These are phyloP conservation scores for Auxenochlorella pyrenoidosa DNA, from an alignment of 139 green algal species.

Conservation along the genomic window DNA sequence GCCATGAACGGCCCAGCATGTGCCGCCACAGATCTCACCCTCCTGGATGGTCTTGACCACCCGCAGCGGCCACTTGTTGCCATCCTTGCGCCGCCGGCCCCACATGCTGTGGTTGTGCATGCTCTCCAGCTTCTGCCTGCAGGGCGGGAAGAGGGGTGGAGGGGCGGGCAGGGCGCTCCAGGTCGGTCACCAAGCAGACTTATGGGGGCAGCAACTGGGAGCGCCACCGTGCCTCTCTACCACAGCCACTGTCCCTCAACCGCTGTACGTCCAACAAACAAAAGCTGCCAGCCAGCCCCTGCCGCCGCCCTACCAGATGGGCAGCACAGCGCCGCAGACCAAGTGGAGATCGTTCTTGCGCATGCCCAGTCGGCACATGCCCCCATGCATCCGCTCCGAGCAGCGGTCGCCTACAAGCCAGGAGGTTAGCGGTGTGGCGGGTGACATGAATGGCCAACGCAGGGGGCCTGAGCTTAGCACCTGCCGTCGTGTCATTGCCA, in stretches of 20 bases:
- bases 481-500: too few relatives aligned
- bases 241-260: too few relatives aligned
- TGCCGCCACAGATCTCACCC: background rate
- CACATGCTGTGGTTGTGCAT: constrained; percentile 12
- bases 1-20: too few relatives aligned
- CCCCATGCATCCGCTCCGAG: background rate
- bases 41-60: constrained; percentile 30
- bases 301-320: constrained; percentile 14
- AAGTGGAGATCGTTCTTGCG: constrained; percentile 32
- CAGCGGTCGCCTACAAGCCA: constrained; percentile 15
- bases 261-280: too few relatives aligned
- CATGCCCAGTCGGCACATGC: constrained; percentile 5
- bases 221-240: too few relatives aligned
- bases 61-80: constrained; percentile 31
- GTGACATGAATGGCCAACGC: background rate
- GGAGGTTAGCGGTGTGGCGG: background rate
- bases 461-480: background rate
- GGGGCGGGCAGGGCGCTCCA: background rate
- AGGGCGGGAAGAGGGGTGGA: background rate
- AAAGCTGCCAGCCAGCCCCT: too few relatives aligned
- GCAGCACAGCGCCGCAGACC: constrained; percentile 41
- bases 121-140: constrained; percentile 32
- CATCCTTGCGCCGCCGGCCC: constrained; percentile 4
- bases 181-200: background rate
- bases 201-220: background rate